Evolutionary conservation across 106 monocot genomes (phyloP).

Genomic region (Xerophyta viscosa): DNA sequence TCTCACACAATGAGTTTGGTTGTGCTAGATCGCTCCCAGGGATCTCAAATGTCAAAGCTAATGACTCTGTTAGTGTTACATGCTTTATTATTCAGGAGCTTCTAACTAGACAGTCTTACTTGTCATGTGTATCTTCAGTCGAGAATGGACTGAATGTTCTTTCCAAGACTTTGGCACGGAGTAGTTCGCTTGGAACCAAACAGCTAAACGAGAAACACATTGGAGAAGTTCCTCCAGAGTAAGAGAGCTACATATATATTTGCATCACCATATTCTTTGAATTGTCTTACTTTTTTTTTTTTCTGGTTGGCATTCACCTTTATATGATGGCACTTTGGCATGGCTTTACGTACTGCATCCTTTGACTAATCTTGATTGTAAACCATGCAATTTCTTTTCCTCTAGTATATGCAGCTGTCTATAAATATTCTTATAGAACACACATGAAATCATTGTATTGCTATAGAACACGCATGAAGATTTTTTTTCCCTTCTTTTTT

Average conservation of each 20-base stretch:
- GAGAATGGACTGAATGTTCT: conserved; percentile 25
- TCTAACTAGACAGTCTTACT: conserved; percentile 31
- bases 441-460: too few relatives aligned
- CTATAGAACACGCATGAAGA: too few relatives aligned
- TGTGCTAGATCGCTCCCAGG: background rate
- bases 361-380: too few relatives aligned
- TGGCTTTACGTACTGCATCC: too few relatives aligned
- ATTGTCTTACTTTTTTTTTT: background rate
- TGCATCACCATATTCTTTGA: background rate
- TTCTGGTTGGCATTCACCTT: too few relatives aligned
- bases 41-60: background rate
- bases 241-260: background rate
- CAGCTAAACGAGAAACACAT: background rate
- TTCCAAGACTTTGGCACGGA: conserved; percentile 13
- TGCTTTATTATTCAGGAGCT: conserved; percentile 48
- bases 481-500: too few relatives aligned
- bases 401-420: too few relatives aligned
- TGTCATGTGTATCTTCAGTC: conserved; percentile 36
- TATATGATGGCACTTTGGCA: too few relatives aligned
- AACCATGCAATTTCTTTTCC: too few relatives aligned
- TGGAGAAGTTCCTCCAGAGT: conserved; percentile 11
- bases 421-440: too few relatives aligned
- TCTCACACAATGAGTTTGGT: background rate
- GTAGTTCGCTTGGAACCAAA: conserved; percentile 5
- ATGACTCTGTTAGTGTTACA: conserved; percentile 16